These are phyloP conservation scores for Exophiala bonariae DNA, from an alignment of 2,329 filamentous ascomycete species.

Conservation along the genomic window DNA sequence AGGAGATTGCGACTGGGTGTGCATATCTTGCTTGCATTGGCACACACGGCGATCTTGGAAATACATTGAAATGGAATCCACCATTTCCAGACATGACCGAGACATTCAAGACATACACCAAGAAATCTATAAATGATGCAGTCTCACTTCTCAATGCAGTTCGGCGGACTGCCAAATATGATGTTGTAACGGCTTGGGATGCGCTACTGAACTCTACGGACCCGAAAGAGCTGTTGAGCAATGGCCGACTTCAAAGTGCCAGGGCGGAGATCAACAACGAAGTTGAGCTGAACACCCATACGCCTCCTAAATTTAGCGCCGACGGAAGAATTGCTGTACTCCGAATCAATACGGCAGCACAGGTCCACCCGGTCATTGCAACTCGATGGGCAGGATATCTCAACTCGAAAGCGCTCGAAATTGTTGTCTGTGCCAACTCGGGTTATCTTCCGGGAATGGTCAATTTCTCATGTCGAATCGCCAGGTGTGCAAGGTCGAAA, in stretches of 20 bases:
- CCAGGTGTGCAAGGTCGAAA: conserved; percentile 52
- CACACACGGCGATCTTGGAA: conserved; percentile 67
- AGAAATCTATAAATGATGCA: conserved; percentile 62
- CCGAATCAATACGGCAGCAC: conserved; percentile 59
- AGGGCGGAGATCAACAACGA: conserved; percentile 61
- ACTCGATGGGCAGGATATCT: conserved; percentile 66
- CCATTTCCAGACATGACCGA: conserved; percentile 67
- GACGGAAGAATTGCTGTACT: conserved; percentile 65
- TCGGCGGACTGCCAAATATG: conserved; percentile 60
- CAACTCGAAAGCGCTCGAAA: conserved; percentile 59
- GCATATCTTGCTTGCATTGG: conserved; percentile 66
- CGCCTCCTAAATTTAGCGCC: conserved; percentile 62
- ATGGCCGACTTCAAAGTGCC: conserved; percentile 53
- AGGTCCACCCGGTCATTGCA: conserved; percentile 67
- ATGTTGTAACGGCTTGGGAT: conserved; percentile 62
- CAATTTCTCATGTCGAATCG: conserved; percentile 67
- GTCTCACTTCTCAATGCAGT: conserved; percentile 67
- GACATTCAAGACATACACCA: conserved; percentile 61
- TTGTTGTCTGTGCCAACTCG: conserved; percentile 67
- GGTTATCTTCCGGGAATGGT: conserved; percentile 64
- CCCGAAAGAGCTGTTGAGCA: conserved; percentile 53
- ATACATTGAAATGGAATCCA: conserved; percentile 62
- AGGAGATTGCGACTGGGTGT: conserved; percentile 49
- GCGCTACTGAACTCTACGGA: conserved; percentile 53
- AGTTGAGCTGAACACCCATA: conserved; percentile 61